Evolutionary conservation across 495 filamentous ascomycete genomes (phyloP), one percentile per base, ranked within the genome.

Genomic region (Trichoderma parareesei): DNA sequence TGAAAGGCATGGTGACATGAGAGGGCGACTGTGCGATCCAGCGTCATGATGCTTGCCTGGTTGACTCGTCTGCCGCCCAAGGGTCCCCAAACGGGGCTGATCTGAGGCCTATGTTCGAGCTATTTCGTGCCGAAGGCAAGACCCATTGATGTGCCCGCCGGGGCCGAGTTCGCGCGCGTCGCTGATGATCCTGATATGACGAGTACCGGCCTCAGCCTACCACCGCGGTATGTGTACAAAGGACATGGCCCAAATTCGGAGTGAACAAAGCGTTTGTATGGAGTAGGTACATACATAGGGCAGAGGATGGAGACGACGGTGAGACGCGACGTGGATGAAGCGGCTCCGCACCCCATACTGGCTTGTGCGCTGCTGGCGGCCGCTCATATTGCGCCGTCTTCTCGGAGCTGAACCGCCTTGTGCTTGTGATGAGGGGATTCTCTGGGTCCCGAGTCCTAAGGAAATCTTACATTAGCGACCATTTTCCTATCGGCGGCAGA

Each of bases 141-240:
- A 57, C 53, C 53, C 53, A 57, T 57, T 57, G 53, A 57, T 57
- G 53, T 57, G 53, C 53, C 53, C 53, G 53, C 53, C 37, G 53
- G 53, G 53, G 53, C 33, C 53, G 27, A 38, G 33, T 18, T 49
- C 46, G 53, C 53, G 53, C 53, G 53, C 53, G 53, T 57, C 10
- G 53, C 27, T 57, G 53, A 57, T 57, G 53, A 57, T 57, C 53
- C 35, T 57, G 53, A 57, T 57, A 37, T 57, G 53, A 57, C 53
- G 53, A 57, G 53, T 57, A 57, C 53, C 53, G 53, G 14, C 53
- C 53, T 27, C 27, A 27, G 27, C 27, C 27, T 27, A 27, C 27
- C 27, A 27, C 27, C 27, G 27, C 27, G 27, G 27, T 27, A 27
- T 27, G 27, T 27, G 27, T 27, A 27, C 27, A 27, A 27, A 27